Percentiles rank a stretch among this genome's conserved stretches.
These are phyloP conservation scores for Chrysanthemum seticuspe DNA, from an alignment of 129 eudicot species.

Conservation along the genomic window DNA sequence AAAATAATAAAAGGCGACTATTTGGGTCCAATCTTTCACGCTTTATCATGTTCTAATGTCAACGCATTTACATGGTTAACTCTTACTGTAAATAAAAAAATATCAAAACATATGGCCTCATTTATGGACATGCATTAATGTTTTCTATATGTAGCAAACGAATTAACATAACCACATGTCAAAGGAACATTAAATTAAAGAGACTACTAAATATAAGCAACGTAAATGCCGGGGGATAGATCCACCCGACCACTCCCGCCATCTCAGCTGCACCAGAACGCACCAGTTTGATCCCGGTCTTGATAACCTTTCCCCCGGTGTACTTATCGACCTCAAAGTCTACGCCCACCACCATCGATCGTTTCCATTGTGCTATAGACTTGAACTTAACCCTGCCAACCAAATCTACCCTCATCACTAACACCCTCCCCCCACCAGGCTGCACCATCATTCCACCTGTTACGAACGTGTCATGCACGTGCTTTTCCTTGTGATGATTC, in stretches of 20 bases:
- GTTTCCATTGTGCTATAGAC: slow-evolving; percentile 37
- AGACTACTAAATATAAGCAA: slow-evolving; percentile 29
- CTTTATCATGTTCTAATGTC: slow-evolving; percentile 16
- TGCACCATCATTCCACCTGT: slow-evolving; percentile 2
- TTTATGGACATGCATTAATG: slow-evolving; percentile 17
- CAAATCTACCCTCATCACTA: slow-evolving; percentile 36
- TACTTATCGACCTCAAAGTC: slow-evolving; percentile 30
- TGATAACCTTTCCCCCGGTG: slow-evolving; percentile 26
- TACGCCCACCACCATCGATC: slow-evolving; percentile 24
- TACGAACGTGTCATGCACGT: slow-evolving; percentile 20
- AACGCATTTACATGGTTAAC: too few species aligned
- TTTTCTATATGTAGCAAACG: slow-evolving; percentile 15
- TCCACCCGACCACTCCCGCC: slow-evolving; percentile 10
- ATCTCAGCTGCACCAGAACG: neutral
- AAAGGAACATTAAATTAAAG: slow-evolving; percentile 30
- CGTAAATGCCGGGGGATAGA: slow-evolving; percentile 16
- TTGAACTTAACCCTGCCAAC: slow-evolving; percentile 34
- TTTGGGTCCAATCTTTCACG: neutral
- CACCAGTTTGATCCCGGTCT: slow-evolving; percentile 17
- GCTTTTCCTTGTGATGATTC: slow-evolving; percentile 26
- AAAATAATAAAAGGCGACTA: too few species aligned
- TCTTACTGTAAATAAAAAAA: neutral
- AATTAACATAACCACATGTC: slow-evolving; percentile 30
- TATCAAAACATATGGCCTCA: slow-evolving; percentile 6
- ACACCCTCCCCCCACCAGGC: slow-evolving; percentile 7